Evolutionary conservation across 495 filamentous ascomycete genomes (phyloP), one percentile per base, ranked within the genome.

Genomic region (Aspergillus indologenus): DNA sequence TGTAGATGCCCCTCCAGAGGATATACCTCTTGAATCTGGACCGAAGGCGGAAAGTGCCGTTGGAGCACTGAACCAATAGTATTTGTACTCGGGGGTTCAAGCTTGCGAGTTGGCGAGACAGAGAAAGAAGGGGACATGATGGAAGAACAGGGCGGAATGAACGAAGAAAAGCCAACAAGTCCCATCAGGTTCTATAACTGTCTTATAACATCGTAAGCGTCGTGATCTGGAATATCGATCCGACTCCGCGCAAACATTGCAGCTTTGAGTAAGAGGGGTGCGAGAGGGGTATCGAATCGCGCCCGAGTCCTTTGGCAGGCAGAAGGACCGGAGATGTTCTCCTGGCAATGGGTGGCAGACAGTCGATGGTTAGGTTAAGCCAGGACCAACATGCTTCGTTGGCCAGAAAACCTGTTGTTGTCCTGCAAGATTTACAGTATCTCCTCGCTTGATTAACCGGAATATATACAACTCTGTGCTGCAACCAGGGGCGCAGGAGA

Each of bases 1-100:
- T 86, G 79, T 20, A 87, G 66, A 61, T 80, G 79, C 17, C 75
- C 76, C 18, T 63, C 58, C 20, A 86, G 69, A 11, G 67, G 70
- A 54, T 81, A 77, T 3, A 78, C 69, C 55, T 66, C 67, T 53
- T 70, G 73, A n/a, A 85, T 47, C 61, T 65, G 47, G 61, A 77
- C 67, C 34, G 75, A 60, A 55, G 66, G 73, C 61, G 63, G 72
- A 60, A 68, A 83, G 54, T 69, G 67, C 54, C 61, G 68, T 21
- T 71, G 73, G 12, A 83, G 60, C 26, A 78, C 64, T 26, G 72
- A 66, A 43, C 79, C 77, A n/a, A 85, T 59, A 42, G 55, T 65
- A 20, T 66, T 59, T 45, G 55, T 65, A 20, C 65, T 56, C 2
- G 62, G 47, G 23, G 69, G 63, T 21, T 66, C 60, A 20, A 34